Evolutionary conservation across 1,139 yeast species (phyloP), one percentile per base, ranked within the genome.

Genomic region (Taphrina communis): DNA sequence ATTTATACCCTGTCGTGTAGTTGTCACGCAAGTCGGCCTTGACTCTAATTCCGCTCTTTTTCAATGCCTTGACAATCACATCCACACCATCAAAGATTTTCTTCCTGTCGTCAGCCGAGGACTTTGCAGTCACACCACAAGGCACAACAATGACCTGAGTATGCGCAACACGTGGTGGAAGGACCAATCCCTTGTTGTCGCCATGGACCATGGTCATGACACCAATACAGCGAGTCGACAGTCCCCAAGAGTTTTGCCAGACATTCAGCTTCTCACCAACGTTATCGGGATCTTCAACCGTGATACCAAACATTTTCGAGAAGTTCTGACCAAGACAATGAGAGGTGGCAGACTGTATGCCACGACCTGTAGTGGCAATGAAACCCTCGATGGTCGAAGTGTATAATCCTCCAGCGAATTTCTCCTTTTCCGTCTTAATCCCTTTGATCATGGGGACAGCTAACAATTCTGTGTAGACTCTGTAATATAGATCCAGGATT

Each of bases 161-260:
- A 80, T 89, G 95, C 35, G 99, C 91, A 50, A 94, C 97, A 77
- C 97, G 86, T 75, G 99, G 99, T 72, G 99, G 99, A 75, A 95
- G 84, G 63, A 95, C 99, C 76, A 95, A 84, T 78, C 99, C 99
- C 84, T 92, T 93, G 84, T 95, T 93, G 81, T 95, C 99, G 55
- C 98, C 92, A 80, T 95, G 99, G 71, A 92, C 87, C 99, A 95
- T 95, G 72, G 91, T 89, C 99, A 94, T 94, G 74, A 95, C 99
- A 84, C 99, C 99, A 78, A 95, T 93, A 73, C 89, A 96, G 82
- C 99, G 91, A 72, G 99, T 95, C 61, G 98, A 92, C 76, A 94
- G 83, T 81, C 99, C 99, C 99, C 99, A 95, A 11, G 98, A 93
- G 84, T 95, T 95, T 82, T 95, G 99, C 86, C 88, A 91, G 42